These are phyloP conservation scores for Hysterium pulicare DNA, from an alignment of 2,329 filamentous ascomycete species.

Conservation along the genomic window DNA sequence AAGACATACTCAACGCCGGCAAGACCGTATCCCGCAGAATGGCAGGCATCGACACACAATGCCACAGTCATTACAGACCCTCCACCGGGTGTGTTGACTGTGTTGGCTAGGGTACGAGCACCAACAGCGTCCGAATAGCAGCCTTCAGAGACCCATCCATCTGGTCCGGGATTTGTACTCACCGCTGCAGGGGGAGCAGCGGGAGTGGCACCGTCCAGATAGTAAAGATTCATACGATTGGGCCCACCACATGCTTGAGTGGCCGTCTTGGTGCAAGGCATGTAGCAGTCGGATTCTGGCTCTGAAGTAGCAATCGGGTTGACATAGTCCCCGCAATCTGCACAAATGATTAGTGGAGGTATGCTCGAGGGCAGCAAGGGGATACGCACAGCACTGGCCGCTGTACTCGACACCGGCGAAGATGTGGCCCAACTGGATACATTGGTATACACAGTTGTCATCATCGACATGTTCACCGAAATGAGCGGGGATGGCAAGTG, in stretches of 20 bases:
- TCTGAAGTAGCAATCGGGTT: background rate
- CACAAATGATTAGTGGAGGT: constrained; percentile 2
- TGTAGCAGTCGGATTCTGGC: constrained; percentile 8
- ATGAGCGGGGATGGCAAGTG: constrained; percentile 1
- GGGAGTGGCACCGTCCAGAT: background rate
- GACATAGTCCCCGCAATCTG: constrained; percentile 5
- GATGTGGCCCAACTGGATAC: constrained; percentile 1
- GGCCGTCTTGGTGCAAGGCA: constrained; percentile 1
- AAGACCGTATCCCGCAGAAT: constrained; percentile 11
- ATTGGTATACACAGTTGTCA: constrained; percentile 2
- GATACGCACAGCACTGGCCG: constrained; percentile 1
- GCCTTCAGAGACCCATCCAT: constrained; percentile 18
- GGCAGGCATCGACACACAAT: constrained; percentile 20
- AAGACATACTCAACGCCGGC: constrained; percentile 23
- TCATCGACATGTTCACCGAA: background rate
- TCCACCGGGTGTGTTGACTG: constrained; percentile 11
- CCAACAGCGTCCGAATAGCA: constrained; percentile 21
- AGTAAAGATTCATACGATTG: constrained; percentile 4
- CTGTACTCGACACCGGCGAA: constrained; percentile 2
- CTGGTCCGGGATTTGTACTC: constrained; percentile 4
- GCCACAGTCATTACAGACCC: constrained; percentile 20
- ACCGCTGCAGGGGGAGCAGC: background rate
- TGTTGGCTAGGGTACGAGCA: constrained; percentile 13
- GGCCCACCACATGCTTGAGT: constrained; percentile 16
- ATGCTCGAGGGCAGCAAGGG: background rate